Base-by-base conservation (phyloP, 495 filamentous ascomycete species). In the Aspergillus panamensis region DNA sequence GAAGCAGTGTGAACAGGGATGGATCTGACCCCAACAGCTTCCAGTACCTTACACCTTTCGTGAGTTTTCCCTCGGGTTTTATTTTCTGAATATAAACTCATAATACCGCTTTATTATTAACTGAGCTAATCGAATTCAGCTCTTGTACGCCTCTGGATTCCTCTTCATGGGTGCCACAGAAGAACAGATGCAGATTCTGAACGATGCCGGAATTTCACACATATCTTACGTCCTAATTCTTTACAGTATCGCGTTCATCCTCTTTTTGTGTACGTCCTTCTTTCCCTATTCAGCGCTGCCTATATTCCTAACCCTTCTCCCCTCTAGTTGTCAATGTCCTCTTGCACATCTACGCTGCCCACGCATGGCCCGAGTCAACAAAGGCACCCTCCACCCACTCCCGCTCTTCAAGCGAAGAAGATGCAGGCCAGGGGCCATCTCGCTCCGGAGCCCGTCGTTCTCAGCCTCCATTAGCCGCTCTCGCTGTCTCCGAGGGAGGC, bases 101-200 rank as follows among this genome's bases (percentile, higher is more conserved):
- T 25, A 5, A 25, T 2, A 25, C 5, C 5, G 25, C 25, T 25
- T 25, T 25, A 25, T 25, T 2, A 25, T 25, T 25, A 25, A 25
- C 17, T 3, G 14, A n/a, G 56, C 70, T 67, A 48, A 66, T 57
- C 4, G 51, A 16, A 20, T n/a, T 10, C 50, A 96, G 90, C 82
- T 97, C 19, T 84, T 97, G 17, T 96, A 88, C 65, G 91, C 94
- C 40, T 91, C 94, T 4, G 94, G 94, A 30, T 95, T 98, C 73
- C 81, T 97, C 53, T 97, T 98, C 78, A 95, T 97, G 91, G 87
- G 89, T 50, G 94, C 95, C 21, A 97, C 90, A 3, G 94, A 98
- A 70, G 93, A 97, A 69, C 93, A 98, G 68, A 93, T 97, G 88
- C 65, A 79, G 35, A 73, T 97, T 1, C 74, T 97, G 12, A 74